These are phyloP conservation scores for Solanum neorickii DNA, from an alignment of 257 asterid genomes.

Conservation along the genomic window DNA sequence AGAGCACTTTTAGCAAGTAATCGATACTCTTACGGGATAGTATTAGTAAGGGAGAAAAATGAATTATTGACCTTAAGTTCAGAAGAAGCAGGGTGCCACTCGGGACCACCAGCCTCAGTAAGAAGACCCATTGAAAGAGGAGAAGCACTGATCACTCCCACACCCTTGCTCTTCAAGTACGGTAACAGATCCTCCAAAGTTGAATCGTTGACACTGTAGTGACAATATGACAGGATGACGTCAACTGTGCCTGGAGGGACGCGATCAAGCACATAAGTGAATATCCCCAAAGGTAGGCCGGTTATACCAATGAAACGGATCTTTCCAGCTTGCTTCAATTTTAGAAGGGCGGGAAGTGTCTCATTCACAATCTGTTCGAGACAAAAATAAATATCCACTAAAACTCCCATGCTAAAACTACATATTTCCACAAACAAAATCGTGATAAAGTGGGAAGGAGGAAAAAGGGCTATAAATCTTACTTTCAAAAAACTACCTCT, in stretches of 20 bases:
- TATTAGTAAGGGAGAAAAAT: neutral
- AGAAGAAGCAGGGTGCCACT: conserved; percentile 95
- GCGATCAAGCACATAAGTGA: conserved; percentile 71
- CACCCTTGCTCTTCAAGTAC: conserved; percentile 90
- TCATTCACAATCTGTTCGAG: conserved; percentile 71
- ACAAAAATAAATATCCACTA: conserved; percentile 8
- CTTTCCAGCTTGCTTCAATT: conserved; percentile 77
- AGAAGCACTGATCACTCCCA: conserved; percentile 89
- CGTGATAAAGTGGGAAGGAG: neutral
- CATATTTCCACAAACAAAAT: neutral
- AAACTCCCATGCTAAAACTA: neutral
- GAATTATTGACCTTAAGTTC: conserved; percentile 57
- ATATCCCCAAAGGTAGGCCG: conserved; percentile 75
- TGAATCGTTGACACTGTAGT: conserved; percentile 67
- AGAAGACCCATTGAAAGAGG: conserved; percentile 98
- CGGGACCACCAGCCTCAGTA: conserved; percentile 84
- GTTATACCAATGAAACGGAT: conserved; percentile 83
- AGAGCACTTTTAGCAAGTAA: neutral
- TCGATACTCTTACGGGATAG: neutral
- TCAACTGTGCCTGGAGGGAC: conserved; percentile 80
- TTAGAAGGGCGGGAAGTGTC: conserved; percentile 85
- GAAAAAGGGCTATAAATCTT: neutral
- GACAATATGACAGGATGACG: conserved; percentile 89
- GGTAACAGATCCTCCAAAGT: conserved; percentile 67
- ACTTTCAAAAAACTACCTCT: neutral